Conservation (phyloP, 2,329 filamentous ascomycete species). For the Diaporthe destruens region DNA sequence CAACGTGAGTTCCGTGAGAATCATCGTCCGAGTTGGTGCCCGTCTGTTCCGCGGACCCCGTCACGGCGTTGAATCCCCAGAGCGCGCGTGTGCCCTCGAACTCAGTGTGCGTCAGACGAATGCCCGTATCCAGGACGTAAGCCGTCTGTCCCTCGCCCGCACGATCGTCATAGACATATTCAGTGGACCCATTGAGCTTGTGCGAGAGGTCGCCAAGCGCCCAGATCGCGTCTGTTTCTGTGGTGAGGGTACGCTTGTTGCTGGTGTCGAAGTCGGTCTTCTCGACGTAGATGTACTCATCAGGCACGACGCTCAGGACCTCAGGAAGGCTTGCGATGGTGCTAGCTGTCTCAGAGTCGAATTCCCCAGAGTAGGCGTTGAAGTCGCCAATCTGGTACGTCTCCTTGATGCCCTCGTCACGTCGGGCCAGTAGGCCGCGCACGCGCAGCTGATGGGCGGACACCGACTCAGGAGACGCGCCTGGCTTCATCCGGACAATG, state of each 20-base stretch:
- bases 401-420: constrained; percentile 23
- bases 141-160: constrained; percentile 23
- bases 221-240: constrained; percentile 10
- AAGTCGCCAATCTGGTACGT: constrained; percentile 27
- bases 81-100: constrained; percentile 10
- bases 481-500: constrained; percentile 16
- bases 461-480: constrained; percentile 11
- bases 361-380: constrained; percentile 19
- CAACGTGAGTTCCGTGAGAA: constrained; percentile 17
- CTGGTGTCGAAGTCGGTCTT: constrained; percentile 17
- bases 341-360: not conserved
- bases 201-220: constrained; percentile 11
- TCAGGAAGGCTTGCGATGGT: not conserved
- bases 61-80: constrained; percentile 19
- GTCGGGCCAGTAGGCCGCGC: constrained; percentile 1
- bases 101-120: constrained; percentile 1
- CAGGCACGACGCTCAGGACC: constrained; percentile 9
- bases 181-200: constrained; percentile 8
- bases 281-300: constrained; percentile 21
- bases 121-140: constrained; percentile 9
- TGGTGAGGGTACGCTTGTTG: constrained; percentile 1
- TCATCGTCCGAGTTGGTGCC: constrained; percentile 20
- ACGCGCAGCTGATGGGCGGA: constrained; percentile 10
- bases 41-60: not conserved
- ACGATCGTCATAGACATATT: constrained; percentile 21